Conservation (phyloP, 306 rosid species). For the Macrotyloma uniflorum region DNA sequence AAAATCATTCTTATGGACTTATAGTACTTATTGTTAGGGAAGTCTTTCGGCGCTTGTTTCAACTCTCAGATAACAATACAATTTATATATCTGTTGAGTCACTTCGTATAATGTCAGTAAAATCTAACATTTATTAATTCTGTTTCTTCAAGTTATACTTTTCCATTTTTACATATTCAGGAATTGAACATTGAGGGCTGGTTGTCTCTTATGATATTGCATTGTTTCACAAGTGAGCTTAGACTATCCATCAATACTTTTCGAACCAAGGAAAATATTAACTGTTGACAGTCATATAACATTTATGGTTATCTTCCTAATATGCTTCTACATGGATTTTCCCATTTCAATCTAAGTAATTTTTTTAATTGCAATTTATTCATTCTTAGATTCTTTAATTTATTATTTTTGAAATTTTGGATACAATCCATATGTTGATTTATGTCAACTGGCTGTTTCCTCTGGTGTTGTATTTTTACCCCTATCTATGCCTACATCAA, state of each 20-base stretch:
- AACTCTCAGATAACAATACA: too few relatives aligned
- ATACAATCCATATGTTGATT: conserved; percentile 17
- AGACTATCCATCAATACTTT: not conserved
- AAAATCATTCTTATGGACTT: not conserved
- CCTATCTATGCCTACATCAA: conserved; percentile 1
- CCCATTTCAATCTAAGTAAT: not conserved
- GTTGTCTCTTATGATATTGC: conserved; percentile 1
- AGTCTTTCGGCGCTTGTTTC: too few relatives aligned
- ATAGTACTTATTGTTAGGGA: too few relatives aligned
- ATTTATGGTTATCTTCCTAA: conserved; percentile 21
- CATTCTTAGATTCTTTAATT: not conserved
- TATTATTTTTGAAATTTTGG: not conserved
- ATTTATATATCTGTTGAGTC: too few relatives aligned
- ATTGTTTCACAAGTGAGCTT: conserved; percentile 20
- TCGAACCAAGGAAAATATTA: conserved; percentile 11
- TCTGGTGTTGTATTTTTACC: not conserved
- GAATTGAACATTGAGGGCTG: conserved; percentile 14
- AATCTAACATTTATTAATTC: too few relatives aligned
- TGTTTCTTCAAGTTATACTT: conserved; percentile 24
- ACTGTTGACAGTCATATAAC: not conserved
- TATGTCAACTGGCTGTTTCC: not conserved
- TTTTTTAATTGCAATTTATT: not conserved
- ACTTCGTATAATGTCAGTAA: too few relatives aligned
- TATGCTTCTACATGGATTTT: conserved; percentile 11
- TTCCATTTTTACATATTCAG: not conserved